Evolutionary conservation across 208 protist genomes (phyloP).

Genomic region (Tritrichomonas foetus): DNA sequence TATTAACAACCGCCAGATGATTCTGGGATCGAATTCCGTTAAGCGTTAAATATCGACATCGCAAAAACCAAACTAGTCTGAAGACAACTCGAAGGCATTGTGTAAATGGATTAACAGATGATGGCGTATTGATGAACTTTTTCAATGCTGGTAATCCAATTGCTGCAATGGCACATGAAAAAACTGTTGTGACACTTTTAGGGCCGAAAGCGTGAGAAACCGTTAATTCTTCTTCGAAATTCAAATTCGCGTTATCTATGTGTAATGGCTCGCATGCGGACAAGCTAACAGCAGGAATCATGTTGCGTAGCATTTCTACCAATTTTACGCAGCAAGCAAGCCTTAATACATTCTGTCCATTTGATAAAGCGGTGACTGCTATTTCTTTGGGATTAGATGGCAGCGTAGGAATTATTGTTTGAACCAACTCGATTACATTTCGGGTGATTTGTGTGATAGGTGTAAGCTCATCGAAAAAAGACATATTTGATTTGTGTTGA

Average conservation of each 20-base stretch:
- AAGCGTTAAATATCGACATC: neutral
- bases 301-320: neutral
- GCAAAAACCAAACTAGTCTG: neutral
- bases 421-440: neutral
- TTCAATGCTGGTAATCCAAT: neutral
- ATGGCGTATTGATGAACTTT: neutral
- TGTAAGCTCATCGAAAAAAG: too few species aligned
- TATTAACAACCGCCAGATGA: neutral
- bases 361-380: neutral
- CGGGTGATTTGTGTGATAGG: too few species aligned
- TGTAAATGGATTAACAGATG: conserved; percentile 11
- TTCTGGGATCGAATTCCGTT: neutral
- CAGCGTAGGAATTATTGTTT: neutral
- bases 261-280: neutral
- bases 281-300: neutral
- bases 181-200: conserved; percentile 11
- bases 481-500: too few species aligned
- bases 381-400: neutral
- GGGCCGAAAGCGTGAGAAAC: neutral
- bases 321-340: conserved; percentile 14
- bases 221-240: conserved; percentile 36
- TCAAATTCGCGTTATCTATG: neutral
- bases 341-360: neutral
- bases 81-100: neutral
- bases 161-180: neutral